These are phyloP conservation scores for Apiospora rasikravindrae DNA, from an alignment of 2,329 filamentous ascomycete species.

Conservation along the genomic window DNA sequence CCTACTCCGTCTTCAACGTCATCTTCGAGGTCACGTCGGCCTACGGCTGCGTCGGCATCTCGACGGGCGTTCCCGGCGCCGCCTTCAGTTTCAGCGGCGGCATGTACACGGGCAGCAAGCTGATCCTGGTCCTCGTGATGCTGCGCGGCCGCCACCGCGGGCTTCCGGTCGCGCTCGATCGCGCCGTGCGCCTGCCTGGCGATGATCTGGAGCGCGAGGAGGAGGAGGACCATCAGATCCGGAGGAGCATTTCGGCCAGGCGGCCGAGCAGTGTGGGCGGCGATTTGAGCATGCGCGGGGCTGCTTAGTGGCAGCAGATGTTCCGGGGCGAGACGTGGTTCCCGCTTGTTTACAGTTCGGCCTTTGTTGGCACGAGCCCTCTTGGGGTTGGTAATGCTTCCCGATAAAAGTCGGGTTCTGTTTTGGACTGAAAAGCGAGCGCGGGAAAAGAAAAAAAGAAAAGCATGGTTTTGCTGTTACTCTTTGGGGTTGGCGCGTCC, in stretches of 20 bases:
- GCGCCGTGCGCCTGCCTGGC: conserved; percentile 53
- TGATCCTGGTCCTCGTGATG: conserved; percentile 63
- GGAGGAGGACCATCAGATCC: conserved; percentile 47
- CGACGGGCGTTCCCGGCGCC: conserved; percentile 57
- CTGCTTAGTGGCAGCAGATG: not conserved
- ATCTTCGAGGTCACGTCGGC: conserved; percentile 62
- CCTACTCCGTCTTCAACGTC: conserved; percentile 65
- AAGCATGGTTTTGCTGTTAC: not conserved
- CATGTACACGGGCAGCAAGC: conserved; percentile 60
- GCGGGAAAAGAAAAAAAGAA: not conserved
- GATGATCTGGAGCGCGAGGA: conserved; percentile 45
- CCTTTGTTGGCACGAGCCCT: not conserved
- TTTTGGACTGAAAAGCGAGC: too few relatives aligned
- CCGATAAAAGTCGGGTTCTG: not conserved
- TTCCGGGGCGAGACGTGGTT: not conserved
- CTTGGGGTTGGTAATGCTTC: not conserved
- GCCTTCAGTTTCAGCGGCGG: conserved; percentile 61
- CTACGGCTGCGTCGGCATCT: conserved; percentile 68
- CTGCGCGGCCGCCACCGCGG: conserved; percentile 62
- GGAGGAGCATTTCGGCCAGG: conserved; percentile 43
- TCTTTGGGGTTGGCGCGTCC: not conserved
- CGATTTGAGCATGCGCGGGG: not conserved
- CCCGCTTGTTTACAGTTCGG: not conserved
- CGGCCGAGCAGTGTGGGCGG: not conserved
- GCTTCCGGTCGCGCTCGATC: conserved; percentile 60